These are phyloP conservation scores for Fusarium sarcochroum DNA, from an alignment of 2,329 filamentous ascomycete species.

Conservation along the genomic window DNA sequence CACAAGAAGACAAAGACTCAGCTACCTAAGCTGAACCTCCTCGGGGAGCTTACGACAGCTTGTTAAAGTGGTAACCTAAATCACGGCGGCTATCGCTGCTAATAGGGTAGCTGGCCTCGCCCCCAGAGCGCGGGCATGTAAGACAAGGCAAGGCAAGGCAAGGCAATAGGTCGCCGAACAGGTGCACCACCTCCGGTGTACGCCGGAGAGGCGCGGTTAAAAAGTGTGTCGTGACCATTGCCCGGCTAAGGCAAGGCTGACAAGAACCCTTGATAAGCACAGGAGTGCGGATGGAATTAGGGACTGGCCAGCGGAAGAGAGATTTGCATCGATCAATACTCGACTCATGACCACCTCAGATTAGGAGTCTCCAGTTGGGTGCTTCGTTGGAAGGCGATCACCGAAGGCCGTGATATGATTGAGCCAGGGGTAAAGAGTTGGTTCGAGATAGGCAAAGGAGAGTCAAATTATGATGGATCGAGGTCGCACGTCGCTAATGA, in stretches of 20 bases:
- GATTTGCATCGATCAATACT: constrained; percentile 21
- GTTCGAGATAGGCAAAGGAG: not conserved
- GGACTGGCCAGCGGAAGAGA: constrained; percentile 2
- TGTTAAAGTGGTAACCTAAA: constrained; percentile 26
- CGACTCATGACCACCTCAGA: constrained; percentile 8
- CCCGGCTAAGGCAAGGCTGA: constrained; percentile 38
- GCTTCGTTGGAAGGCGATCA: constrained; percentile 1
- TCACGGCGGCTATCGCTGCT: constrained; percentile 31
- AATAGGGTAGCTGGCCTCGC: constrained; percentile 21
- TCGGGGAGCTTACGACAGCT: constrained; percentile 26
- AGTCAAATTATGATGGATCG: constrained; percentile 42
- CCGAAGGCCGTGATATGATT: constrained; percentile 8
- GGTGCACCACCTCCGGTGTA: constrained; percentile 27
- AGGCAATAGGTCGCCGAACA: constrained; percentile 4
- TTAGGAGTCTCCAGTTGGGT: not conserved
- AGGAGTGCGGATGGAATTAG: constrained; percentile 7
- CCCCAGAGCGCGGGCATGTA: constrained; percentile 11
- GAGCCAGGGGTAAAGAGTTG: constrained; percentile 7
- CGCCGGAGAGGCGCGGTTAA: constrained; percentile 37
- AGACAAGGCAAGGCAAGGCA: too few species aligned
- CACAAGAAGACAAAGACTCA: constrained; percentile 28
- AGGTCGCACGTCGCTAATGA: constrained; percentile 30
- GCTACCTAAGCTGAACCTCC: constrained; percentile 10
- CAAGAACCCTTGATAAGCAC: constrained; percentile 13
- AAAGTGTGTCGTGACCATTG: constrained; percentile 9